Evolutionary conservation across 192 early-diverging fungal genomes (phyloP), one percentile per base, ranked within the genome.

Genomic region (Coemansia sp.): DNA sequence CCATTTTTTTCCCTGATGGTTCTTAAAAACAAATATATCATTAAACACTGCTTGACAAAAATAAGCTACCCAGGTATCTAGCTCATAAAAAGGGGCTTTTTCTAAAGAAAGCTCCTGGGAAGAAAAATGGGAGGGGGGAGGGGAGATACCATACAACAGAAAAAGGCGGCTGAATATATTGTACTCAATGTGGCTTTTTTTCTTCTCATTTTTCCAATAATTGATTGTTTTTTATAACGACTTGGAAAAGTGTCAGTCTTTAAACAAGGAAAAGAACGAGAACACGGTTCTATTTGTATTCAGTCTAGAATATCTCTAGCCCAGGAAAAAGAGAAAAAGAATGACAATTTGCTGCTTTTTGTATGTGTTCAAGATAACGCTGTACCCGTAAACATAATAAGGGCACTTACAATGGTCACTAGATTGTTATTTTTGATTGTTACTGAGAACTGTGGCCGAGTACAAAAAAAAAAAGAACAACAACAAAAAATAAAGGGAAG

Each of bases 361-460:
- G 22, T 24, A 52, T n/a, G 11, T 34, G 57, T 31, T 31, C 31
- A 60, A 18, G 31, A 16, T n/a, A 60, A 60, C 31, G 15, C 15
- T 57, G 54, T 33, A 60, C 57, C 16, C 15, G 31, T 33, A 36
- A 34, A 33, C 29, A 60, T 34, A 60, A 60, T 34, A 60, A 34
- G 24, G 31, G 31, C 18, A 60, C 57, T 16, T 34, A 60, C 57
- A 60, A 60, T 60, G 31, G 31, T 8, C 6, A 9, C 9, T 13
- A 34, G 34, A 5, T 16, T 60, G 5, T 18, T n/a, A 5, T 16
- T 60, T 5, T 18, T 34, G 33, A 60, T 60, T 60, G 57, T 60
- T 60, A 36, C 31, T 54, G 24, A 54, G 24, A 3, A 60, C 31
- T 34, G 57, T 60, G 57, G 57, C 57, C 57, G n/a, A 60, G 57